These are phyloP conservation scores for Teratosphaeria pseudoeucalypti DNA, from an alignment of 2,329 filamentous ascomycete species.

Conservation along the genomic window DNA sequence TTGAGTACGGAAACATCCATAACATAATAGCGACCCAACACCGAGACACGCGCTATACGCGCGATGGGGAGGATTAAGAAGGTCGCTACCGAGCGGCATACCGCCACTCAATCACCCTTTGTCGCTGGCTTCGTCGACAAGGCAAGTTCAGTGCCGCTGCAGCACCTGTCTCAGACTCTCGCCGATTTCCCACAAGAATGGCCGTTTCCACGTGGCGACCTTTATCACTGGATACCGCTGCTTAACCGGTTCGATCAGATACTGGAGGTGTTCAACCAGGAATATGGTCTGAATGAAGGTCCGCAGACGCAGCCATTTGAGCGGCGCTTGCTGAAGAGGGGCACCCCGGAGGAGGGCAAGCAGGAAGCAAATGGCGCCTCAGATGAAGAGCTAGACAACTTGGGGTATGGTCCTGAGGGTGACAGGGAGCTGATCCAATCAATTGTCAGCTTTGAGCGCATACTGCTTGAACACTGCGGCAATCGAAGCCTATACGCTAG, in stretches of 20 bases:
- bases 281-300: constrained; percentile 69
- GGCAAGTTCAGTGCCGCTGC: constrained; percentile 58
- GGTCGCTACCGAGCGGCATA: constrained; percentile 43
- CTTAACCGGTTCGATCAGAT: constrained; percentile 89
- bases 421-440: constrained; percentile 71
- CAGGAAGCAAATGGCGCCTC: constrained; percentile 19
- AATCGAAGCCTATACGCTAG: constrained; percentile 95
- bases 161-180: constrained; percentile 67
- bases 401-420: constrained; percentile 57
- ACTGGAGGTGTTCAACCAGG: constrained; percentile 67
- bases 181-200: constrained; percentile 75
- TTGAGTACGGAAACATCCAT: background rate
- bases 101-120: constrained; percentile 64
- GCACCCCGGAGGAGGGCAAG: constrained; percentile 40
- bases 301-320: constrained; percentile 72
- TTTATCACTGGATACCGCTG: constrained; percentile 96
- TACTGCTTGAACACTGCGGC: constrained; percentile 87
- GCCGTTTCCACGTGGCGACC: constrained; percentile 89
- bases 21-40: background rate
- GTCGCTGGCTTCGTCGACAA: constrained; percentile 68
- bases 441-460: constrained; percentile 73
- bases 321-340: constrained; percentile 52
- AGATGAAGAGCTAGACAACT: constrained; percentile 18
- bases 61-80: constrained; percentile 47
- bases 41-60: constrained; percentile 5